A percentile compares a stretch with the other conserved stretches of the same genome.
Conservation (phyloP, 2,329 filamentous ascomycete species). For the Herpotrichia juniperi region DNA sequence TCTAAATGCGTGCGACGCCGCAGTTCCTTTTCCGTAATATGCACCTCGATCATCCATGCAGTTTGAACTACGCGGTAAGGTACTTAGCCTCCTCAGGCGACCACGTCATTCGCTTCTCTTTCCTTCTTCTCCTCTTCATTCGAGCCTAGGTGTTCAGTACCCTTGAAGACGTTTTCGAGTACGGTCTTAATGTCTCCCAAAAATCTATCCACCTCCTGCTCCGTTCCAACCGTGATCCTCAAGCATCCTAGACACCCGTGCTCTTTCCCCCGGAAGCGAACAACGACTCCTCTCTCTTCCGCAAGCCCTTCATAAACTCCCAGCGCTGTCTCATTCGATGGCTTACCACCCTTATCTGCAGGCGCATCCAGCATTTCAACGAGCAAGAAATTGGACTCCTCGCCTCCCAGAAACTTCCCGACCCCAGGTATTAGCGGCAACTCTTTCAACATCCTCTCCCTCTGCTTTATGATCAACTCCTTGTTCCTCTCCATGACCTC, state of each 20-base stretch:
- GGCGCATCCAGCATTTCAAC: constrained; percentile 80
- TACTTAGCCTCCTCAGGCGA: constrained; percentile 45
- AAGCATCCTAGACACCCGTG: constrained; percentile 86
- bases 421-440: constrained; percentile 78
- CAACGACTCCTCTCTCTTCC: constrained; percentile 86
- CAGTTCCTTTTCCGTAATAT: too few relatives aligned
- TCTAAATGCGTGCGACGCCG: too few relatives aligned
- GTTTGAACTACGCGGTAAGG: too few relatives aligned
- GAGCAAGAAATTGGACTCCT: constrained; percentile 85
- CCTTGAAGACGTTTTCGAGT: constrained; percentile 55
- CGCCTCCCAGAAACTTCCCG: constrained; percentile 80
- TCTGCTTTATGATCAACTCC: constrained; percentile 73
- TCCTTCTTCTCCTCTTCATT: constrained; percentile 55
- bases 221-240: constrained; percentile 90
- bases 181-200: constrained; percentile 68
- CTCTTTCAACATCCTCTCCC: constrained; percentile 75
- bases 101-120: constrained; percentile 55
- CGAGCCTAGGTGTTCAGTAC: constrained; percentile 34
- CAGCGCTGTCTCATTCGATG: constrained; percentile 79
- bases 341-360: constrained; percentile 62
- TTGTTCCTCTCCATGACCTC: constrained; percentile 74
- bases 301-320: constrained; percentile 85
- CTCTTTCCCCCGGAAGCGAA: constrained; percentile 92
- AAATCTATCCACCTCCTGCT: constrained; percentile 81
- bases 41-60: too few relatives aligned